phyloP scores from a whole-genome alignment of 75 land plant species.

The Azolla pinnata region DNA sequence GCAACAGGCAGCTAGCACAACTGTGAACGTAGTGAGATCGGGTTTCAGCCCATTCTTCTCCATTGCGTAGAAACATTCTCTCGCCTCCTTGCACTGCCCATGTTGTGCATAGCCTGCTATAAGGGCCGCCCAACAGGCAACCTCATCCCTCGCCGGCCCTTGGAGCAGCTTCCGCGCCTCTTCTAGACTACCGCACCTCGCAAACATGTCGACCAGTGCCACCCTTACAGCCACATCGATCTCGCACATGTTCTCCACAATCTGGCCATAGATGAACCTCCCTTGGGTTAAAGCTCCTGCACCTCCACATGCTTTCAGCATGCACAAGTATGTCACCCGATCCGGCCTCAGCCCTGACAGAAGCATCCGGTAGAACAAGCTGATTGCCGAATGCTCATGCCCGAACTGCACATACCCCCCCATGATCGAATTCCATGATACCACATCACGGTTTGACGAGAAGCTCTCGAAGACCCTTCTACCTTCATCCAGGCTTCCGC shows the following conservation, averaged over 20 bases:
- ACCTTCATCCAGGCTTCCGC: constrained; percentile 12
- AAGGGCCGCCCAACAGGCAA: constrained; percentile 50
- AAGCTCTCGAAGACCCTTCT: neutral
- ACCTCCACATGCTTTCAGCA: constrained; percentile 45
- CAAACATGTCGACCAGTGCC: constrained; percentile 64
- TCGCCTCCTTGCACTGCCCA: constrained; percentile 39
- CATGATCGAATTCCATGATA: constrained; percentile 54
- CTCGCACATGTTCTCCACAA: constrained; percentile 23
- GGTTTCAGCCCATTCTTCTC: constrained; percentile 30
- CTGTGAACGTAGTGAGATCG: constrained; percentile 46
- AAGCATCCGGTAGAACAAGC: constrained; percentile 49
- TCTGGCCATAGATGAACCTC: constrained; percentile 40
- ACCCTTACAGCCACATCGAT: constrained; percentile 38
- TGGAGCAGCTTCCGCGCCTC: constrained; percentile 33
- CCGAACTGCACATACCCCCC: constrained; percentile 43
- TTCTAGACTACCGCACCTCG: constrained; percentile 52
- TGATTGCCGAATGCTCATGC: constrained; percentile 37
- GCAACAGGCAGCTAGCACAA: constrained; percentile 49
- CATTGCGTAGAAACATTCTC: constrained; percentile 38
- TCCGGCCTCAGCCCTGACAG: constrained; percentile 23
- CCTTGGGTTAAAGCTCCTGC: constrained; percentile 53
- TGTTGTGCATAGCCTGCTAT: constrained; percentile 56
- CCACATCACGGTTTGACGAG: constrained; percentile 19
- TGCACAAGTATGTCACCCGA: constrained; percentile 37
- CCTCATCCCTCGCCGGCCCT: constrained; percentile 31